phyloP scores from a whole-genome alignment of 2,329 filamentous ascomycete species.

The Monosporascus cannonballus region DNA sequence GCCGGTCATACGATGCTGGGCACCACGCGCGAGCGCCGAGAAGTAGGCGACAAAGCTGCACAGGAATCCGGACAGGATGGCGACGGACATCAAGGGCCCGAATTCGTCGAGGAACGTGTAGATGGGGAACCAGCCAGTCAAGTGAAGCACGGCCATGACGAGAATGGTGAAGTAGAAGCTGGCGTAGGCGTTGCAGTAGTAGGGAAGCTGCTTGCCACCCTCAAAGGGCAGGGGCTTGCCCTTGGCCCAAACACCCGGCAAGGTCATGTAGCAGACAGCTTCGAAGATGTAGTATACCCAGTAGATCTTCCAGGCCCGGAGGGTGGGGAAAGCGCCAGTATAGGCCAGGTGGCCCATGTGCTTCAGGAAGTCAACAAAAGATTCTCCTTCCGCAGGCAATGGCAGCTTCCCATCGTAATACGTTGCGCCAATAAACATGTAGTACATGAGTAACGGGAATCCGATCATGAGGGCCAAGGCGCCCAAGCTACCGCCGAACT shows the following conservation, averaged over 20 bases:
- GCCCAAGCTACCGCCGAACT: conserved; percentile 86
- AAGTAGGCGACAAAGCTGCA: conserved; percentile 81
- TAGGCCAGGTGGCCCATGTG: conserved; percentile 71
- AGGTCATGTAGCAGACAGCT: conserved; percentile 71
- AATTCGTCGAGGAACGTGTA: conserved; percentile 95
- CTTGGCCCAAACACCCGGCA: conserved; percentile 82
- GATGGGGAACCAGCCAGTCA: conserved; percentile 77
- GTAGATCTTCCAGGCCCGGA: conserved; percentile 86
- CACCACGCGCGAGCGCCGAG: conserved; percentile 73
- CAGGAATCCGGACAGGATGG: conserved; percentile 83
- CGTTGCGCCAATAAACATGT: conserved; percentile 96
- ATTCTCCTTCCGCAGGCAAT: conserved; percentile 57
- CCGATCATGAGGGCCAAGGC: conserved; percentile 80
- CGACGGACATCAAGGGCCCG: conserved; percentile 84
- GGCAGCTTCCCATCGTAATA: conserved; percentile 88
- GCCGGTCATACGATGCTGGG: conserved; percentile 88
- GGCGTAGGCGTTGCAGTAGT: conserved; percentile 88
- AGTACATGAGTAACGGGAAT: conserved; percentile 96
- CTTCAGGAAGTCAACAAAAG: conserved; percentile 61
- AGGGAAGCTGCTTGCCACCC: conserved; percentile 78
- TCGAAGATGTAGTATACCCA: conserved; percentile 90
- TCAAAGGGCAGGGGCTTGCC: conserved; percentile 83
- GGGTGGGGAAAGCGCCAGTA: conserved; percentile 75
- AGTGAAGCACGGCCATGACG: conserved; percentile 66
- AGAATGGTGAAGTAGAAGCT: conserved; percentile 84